Base-by-base conservation (phyloP, 495 filamentous ascomycete genomes). In the Podospora didyma region DNA sequence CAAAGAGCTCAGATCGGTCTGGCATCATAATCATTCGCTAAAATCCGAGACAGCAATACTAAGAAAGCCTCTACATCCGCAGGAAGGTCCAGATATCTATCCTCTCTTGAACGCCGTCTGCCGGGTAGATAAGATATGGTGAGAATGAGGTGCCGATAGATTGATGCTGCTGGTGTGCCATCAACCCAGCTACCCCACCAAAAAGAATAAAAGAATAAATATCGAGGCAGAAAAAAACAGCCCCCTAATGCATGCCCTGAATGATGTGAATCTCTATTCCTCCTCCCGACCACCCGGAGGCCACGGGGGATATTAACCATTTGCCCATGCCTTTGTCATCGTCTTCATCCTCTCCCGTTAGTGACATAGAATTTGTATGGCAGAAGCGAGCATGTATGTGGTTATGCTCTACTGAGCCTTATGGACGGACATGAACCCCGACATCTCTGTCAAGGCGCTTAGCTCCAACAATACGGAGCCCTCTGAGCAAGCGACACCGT, bases 71-170 rank as follows among this genome's bases (percentile, higher is more conserved):
- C 39, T 48, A 21, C 46, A 48, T 24, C 46, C 3, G 39, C 39
- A 42, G 12, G n/a, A 7, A 14, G n/a, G n/a, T 14, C 14, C 39
- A 42, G 39, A 42, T 42, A 14, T 54, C 62, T 65, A 67, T 65
- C 62, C 65, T 62, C 61, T 42, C 39, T 62, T 57, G 51, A 67
- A 67, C 62, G 64, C 64, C 63, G 54, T 42, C 9, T 42, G 9
- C 39, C 9, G 39, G 39, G 39, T 5, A 16, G n/a, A 42, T 16
- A 42, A 42, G 14, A 16, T 7, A 42, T 2, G 4, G 39, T 31
- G 26, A 31, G 3, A 9, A 9, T 31, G 26, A 31, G 3, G 26
- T 31, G 26, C 3, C 9, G 26, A 31, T 31, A 9, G 9, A 9
- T 31, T 31, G 26, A 9, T 31, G 9, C 3, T 31, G 26, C 9